These are phyloP conservation scores for Leucocoprinus leucothites DNA, from an alignment of 768 basidiomycete genomes.

Conservation along the genomic window DNA sequence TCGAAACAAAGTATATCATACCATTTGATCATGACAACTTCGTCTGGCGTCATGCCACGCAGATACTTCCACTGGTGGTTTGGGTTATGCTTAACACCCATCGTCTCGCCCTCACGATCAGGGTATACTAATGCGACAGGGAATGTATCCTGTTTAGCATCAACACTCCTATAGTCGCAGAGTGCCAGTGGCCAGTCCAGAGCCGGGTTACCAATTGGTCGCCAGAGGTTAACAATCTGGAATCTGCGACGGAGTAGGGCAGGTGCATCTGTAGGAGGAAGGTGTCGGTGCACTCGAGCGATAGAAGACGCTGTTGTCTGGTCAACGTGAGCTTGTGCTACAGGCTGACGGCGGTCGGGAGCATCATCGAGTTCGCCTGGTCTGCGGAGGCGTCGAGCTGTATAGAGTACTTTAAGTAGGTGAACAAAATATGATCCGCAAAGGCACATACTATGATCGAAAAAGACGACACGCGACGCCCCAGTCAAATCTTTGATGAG, in stretches of 20 bases:
- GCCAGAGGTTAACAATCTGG: slow-evolving; percentile 48
- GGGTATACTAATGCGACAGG: slow-evolving; percentile 45
- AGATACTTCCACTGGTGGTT: slow-evolving; percentile 52
- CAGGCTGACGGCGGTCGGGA: slow-evolving; percentile 17
- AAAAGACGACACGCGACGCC: slow-evolving; percentile 52
- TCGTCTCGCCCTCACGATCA: slow-evolving; percentile 49
- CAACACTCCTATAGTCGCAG: slow-evolving; percentile 39
- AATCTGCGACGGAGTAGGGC: slow-evolving; percentile 35
- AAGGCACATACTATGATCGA: slow-evolving; percentile 59
- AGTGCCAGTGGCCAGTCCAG: slow-evolving; percentile 37
- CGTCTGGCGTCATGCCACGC: slow-evolving; percentile 43
- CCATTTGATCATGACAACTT: slow-evolving; percentile 53
- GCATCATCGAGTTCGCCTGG: slow-evolving; percentile 13
- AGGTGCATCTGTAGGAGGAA: slow-evolving; percentile 32
- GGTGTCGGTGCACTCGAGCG: slow-evolving; percentile 34
- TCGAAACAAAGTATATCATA: slow-evolving; percentile 18
- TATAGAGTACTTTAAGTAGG: background rate
- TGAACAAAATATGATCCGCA: background rate
- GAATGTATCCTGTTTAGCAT: slow-evolving; percentile 36
- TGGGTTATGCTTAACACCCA: slow-evolving; percentile 40
- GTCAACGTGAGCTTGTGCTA: slow-evolving; percentile 33
- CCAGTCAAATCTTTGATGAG: slow-evolving; percentile 59
- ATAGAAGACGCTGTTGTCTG: slow-evolving; percentile 33
- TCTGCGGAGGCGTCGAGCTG: slow-evolving; percentile 16
- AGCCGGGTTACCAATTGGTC: slow-evolving; percentile 37